phyloP scores from a whole-genome alignment of 192 early-diverging fungal genomes.

The Coemansia biformis region DNA sequence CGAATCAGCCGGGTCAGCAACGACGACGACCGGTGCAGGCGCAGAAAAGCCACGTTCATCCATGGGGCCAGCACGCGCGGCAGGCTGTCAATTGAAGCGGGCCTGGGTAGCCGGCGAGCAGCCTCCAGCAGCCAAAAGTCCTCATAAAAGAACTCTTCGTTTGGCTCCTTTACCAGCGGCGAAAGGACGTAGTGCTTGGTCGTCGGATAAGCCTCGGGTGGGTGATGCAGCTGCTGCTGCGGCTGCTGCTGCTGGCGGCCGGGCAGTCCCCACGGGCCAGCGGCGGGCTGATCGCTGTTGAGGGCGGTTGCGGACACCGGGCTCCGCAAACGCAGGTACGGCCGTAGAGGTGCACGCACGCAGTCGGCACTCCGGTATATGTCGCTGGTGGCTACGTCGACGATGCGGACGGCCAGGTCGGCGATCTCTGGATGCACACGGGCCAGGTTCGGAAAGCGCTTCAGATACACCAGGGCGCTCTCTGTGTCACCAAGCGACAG shows the following conservation, averaged over 20 bases:
- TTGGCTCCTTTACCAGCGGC: slow-evolving; percentile 18
- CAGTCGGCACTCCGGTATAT: slow-evolving; percentile 32
- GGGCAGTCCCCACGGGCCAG: slow-evolving; percentile 12
- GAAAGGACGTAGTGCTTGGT: slow-evolving; percentile 16
- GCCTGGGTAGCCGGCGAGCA: slow-evolving; percentile 11
- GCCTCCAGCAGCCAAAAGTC: slow-evolving; percentile 41
- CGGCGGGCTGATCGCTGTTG: not conserved
- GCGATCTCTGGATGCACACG: slow-evolving; percentile 30
- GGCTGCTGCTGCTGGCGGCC: not conserved
- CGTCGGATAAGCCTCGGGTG: not conserved
- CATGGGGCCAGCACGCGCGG: slow-evolving; percentile 41
- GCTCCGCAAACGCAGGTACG: slow-evolving; percentile 5
- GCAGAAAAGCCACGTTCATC: slow-evolving; percentile 34
- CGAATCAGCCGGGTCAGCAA: slow-evolving; percentile 35
- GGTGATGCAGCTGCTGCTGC: not conserved
- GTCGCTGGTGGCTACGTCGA: slow-evolving; percentile 18
- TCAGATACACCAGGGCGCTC: slow-evolving; percentile 29
- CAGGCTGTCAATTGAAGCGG: slow-evolving; percentile 9
- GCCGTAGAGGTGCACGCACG: slow-evolving; percentile 22
- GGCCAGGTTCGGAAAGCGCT: slow-evolving; percentile 29
- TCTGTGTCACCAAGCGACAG: slow-evolving; percentile 33
- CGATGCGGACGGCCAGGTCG: slow-evolving; percentile 27
- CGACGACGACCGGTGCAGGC: slow-evolving; percentile 22
- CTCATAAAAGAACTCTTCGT: slow-evolving; percentile 45
- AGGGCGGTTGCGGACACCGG: too few species aligned